Evolutionary conservation across 805 yeast genomes (phyloP).

Genomic region (Naumovozyma baii): DNA sequence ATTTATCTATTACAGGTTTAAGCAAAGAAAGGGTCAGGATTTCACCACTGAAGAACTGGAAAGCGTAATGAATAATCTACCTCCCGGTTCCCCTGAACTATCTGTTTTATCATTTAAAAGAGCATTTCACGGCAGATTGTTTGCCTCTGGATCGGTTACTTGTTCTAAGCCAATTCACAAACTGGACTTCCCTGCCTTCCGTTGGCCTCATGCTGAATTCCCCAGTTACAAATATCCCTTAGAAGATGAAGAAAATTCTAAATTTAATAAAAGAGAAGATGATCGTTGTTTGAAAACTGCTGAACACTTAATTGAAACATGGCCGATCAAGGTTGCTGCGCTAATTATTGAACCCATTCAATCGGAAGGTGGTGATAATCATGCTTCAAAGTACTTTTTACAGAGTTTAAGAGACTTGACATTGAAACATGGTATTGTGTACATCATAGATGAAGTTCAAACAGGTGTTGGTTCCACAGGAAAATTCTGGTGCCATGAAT

Average conservation of each 20-base stretch:
- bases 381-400: constrained; percentile 51
- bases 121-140: constrained; percentile 91
- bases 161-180: constrained; percentile 94
- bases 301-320: constrained; percentile 55
- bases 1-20: constrained; percentile 51
- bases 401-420: constrained; percentile 55
- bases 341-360: constrained; percentile 81
- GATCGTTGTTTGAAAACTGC: constrained; percentile 68
- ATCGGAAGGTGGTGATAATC: constrained; percentile 72
- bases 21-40: constrained; percentile 53
- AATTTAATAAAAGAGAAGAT: constrained; percentile 67
- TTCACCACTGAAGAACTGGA: constrained; percentile 61
- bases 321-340: constrained; percentile 79
- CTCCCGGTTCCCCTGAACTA: constrained; percentile 84
- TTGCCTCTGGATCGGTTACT: constrained; percentile 85
- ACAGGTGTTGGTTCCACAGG: constrained; percentile 71
- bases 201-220: constrained; percentile 95
- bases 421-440: constrained; percentile 43
- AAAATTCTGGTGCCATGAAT: constrained; percentile 65
- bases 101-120: constrained; percentile 78
- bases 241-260: constrained; percentile 51
- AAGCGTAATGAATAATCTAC: constrained; percentile 67
- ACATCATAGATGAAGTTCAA: constrained; percentile 66
- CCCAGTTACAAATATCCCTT: constrained; percentile 81
- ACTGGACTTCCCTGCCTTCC: constrained; percentile 82